Evolutionary conservation across 225 moss, liverwort and hornwort species (phyloP).

Genomic region (Physcomitrium patens): DNA sequence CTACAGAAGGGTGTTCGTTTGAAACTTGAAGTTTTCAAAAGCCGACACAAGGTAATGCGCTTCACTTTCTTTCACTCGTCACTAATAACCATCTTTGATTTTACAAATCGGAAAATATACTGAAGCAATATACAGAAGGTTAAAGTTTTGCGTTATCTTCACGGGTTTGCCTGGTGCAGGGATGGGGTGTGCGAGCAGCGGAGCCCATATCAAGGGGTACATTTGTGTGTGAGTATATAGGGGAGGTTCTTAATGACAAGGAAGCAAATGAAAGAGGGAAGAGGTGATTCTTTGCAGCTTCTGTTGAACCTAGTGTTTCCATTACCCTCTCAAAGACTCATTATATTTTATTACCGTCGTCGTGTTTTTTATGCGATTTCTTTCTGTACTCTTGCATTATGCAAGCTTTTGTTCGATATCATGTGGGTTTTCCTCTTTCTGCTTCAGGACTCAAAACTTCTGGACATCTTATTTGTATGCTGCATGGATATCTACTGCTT

Average conservation of each 20-base stretch:
- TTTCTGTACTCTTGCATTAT: not conserved
- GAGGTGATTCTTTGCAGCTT: conserved; percentile 50
- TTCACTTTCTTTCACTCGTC: not conserved
- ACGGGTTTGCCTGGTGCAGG: conserved; percentile 57
- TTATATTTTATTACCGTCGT: not conserved
- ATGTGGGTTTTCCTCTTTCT: no score
- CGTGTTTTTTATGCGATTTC: not conserved
- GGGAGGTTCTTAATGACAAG: conserved; percentile 88
- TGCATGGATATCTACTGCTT: not conserved
- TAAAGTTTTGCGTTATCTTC: conserved; percentile 17
- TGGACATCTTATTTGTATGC: not conserved
- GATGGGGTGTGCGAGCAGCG: conserved; percentile 98
- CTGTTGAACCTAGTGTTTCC: not conserved
- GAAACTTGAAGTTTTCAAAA: conserved; percentile 94
- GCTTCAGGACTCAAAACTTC: no score
- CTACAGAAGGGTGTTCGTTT: conserved; percentile 94
- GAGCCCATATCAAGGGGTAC: conserved; percentile 81
- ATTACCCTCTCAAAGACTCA: not conserved
- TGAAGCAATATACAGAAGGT: conserved; percentile 22
- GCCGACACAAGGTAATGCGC: conserved; percentile 74
- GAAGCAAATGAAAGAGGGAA: conserved; percentile 97
- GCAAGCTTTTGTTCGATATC: no score
- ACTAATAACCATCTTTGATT: not conserved
- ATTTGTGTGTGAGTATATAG: conserved; percentile 97
- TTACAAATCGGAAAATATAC: conserved; percentile 19